Evolutionary conservation across 306 rosid species (phyloP).

Genomic region (Prunus dulcis): DNA sequence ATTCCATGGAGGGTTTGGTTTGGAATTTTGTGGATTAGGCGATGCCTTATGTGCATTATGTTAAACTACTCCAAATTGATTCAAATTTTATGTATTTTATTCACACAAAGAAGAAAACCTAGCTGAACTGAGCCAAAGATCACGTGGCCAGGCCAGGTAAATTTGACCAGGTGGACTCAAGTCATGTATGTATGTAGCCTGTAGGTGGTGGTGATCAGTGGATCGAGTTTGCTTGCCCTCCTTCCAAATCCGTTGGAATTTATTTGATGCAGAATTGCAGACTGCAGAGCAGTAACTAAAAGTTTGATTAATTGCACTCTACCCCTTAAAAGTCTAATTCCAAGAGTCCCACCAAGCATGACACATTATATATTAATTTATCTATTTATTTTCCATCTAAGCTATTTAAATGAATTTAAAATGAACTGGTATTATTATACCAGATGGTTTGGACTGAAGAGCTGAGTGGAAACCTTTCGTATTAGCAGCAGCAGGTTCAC

Average conservation of each 20-base stretch:
- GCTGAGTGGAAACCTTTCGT: too few species aligned
- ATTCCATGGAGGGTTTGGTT: conserved; percentile 3
- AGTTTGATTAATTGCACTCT: not conserved
- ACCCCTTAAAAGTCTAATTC: not conserved
- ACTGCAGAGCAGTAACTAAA: not conserved
- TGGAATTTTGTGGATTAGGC: conserved; percentile 14
- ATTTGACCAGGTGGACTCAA: not conserved
- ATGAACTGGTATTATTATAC: too few species aligned
- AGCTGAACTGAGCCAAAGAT: not conserved
- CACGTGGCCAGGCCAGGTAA: conserved; percentile 5
- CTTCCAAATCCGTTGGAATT: not conserved
- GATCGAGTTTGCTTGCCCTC: not conserved
- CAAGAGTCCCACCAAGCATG: too few species aligned
- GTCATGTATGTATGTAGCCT: too few species aligned
- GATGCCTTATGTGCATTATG: not conserved
- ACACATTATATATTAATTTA: too few species aligned
- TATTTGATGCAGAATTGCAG: not conserved
- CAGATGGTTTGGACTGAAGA: too few species aligned
- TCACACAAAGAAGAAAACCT: not conserved
- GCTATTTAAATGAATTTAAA: too few species aligned
- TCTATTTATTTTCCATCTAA: too few species aligned
- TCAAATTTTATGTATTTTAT: not conserved
- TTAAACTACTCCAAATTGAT: not conserved
- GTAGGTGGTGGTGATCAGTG: not conserved
- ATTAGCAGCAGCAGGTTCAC: too few species aligned